Evolutionary conservation across 768 basidiomycete species (phyloP), one percentile per base, ranked within the genome.

Genomic region (Boletales sp.): DNA sequence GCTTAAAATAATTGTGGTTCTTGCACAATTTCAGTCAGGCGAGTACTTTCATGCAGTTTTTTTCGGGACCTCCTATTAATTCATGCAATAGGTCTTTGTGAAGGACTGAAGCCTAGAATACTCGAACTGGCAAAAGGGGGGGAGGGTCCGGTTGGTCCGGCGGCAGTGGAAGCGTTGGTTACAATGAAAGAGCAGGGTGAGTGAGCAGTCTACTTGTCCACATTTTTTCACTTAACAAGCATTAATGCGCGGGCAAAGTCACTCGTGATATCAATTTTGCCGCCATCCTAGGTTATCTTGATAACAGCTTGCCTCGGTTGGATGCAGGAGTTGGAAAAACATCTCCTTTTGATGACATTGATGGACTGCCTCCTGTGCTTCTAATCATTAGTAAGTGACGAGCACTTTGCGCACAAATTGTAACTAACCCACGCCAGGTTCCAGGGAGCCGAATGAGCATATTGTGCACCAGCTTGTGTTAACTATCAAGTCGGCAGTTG

Each of bases 161-260:
- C 35, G 8, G 55, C 55, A 11, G 39, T 56, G 8, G 32, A 47
- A 30, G 46, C 41, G 12, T 28, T 56, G 12, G 39, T 54, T 37
- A 42, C 52, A 8, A 21, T 56, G 43, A 35, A 38, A 0, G 34
- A 3, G 12, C 15, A n/a, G 11, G 12, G 53, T 56, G 31, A 45
- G 55, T 41, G 1, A 5, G 13, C 4, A 4, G 9, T 17, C 25
- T 36, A 19, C 30, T 48, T 0, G 5, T 18, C 7, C 15, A n/a
- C 6, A 8, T 3, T 18, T 8, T 9, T 4, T 44, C 18, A 2
- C 17, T 46, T 50, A 39, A 54, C 11, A 12, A 14, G 4, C 8
- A 18, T 32, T 21, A 21, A 21, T 21, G 21, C 4, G 8, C 5
- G 17, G 42, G 14, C 21, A 33, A 13, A 48, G 49, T 33, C 13